A percentile compares a stretch with the other conserved stretches of the same genome.
Conservation (phyloP, 225 moss, liverwort and hornwort genomes). For the Ulota crispa region DNA sequence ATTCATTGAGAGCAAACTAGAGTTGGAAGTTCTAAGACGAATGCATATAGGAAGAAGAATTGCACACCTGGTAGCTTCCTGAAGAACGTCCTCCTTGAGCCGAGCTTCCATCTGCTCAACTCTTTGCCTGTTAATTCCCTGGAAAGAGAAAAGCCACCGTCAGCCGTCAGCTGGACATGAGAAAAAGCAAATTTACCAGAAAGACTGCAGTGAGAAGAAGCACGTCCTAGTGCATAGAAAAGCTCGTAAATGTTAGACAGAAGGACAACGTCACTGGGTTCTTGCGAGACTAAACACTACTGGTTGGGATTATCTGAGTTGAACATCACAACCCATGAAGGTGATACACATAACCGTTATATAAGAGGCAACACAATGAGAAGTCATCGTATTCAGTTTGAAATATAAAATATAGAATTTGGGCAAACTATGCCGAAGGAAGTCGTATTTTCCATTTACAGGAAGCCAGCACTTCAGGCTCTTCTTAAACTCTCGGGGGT, state of each 20-base stretch:
- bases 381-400: constrained; percentile 2
- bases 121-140: constrained; percentile 98
- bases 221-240: neutral
- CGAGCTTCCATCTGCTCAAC: constrained; percentile 99
- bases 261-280: neutral
- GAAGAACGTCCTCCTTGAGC: constrained; percentile 87
- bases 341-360: neutral
- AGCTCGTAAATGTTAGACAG: constrained; percentile 2
- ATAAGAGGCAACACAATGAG: neutral
- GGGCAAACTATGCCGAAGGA: constrained; percentile 10
- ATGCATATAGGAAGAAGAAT: neutral
- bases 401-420: neutral
- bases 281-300: constrained; percentile 15
- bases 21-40: neutral
- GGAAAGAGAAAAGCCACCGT: constrained; percentile 4
- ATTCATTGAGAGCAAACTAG: constrained; percentile 11
- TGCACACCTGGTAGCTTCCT: constrained; percentile 74
- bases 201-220: neutral
- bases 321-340: constrained; percentile 11
- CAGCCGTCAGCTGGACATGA: constrained; percentile 2
- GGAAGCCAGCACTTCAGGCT: constrained; percentile 17
- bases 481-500: constrained; percentile 18
- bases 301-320: constrained; percentile 1
- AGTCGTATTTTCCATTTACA: neutral
- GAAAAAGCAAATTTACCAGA: neutral